phyloP scores from a whole-genome alignment of 495 filamentous ascomycete genomes.

The Penicillium nucicola region DNA sequence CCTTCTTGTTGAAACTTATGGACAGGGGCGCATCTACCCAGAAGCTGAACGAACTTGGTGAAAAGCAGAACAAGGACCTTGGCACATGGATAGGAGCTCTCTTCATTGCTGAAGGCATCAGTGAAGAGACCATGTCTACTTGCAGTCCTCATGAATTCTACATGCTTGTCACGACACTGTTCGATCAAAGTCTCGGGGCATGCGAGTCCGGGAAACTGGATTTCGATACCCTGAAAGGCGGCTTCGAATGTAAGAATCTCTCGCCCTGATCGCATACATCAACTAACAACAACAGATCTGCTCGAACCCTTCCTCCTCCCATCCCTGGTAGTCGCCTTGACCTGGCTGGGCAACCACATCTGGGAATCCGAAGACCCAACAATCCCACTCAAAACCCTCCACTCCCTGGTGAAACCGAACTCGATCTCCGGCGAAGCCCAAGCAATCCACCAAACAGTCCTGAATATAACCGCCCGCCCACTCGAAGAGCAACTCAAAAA shows the following conservation, averaged over 20 bases:
- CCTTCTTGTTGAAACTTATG: constrained; percentile 78
- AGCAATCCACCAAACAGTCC: constrained; percentile 75
- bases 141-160: constrained; percentile 96
- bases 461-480: constrained; percentile 76
- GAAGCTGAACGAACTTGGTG: constrained; percentile 61
- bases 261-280: not conserved
- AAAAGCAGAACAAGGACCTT: constrained; percentile 74
- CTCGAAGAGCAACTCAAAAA: constrained; percentile 73
- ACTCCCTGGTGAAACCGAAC: constrained; percentile 69
- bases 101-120: constrained; percentile 79
- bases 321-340: constrained; percentile 75
- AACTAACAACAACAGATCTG: constrained; percentile 53
- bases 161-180: constrained; percentile 81
- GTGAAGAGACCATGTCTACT: constrained; percentile 84
- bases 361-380: constrained; percentile 68
- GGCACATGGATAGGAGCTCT: constrained; percentile 83
- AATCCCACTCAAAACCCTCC: constrained; percentile 64
- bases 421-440: constrained; percentile 78
- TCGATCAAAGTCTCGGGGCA: constrained; percentile 78
- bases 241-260: constrained; percentile 73
- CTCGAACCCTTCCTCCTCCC: constrained; percentile 88
- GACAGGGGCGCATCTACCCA: constrained; percentile 58
- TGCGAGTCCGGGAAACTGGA: constrained; percentile 66
- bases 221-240: constrained; percentile 79
- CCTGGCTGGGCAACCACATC: constrained; percentile 78